Evolutionary conservation across 345 rosid species (phyloP), one percentile per base, ranked within the genome.

Genomic region (Combretum micranthum): DNA sequence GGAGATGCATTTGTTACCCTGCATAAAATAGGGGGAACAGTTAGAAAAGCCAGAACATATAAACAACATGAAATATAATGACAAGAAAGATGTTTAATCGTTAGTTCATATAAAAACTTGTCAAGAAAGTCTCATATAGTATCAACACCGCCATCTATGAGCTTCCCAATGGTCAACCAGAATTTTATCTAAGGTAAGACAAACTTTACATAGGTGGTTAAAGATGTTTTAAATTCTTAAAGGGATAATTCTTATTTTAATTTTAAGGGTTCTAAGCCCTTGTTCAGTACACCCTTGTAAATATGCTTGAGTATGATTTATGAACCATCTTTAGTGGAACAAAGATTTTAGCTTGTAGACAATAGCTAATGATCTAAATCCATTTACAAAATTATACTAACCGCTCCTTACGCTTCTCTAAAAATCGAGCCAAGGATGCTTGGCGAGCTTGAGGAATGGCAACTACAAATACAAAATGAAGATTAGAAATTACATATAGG

Each of bases 401-500:
- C 99, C 97, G 83, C 71, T 87, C 94, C 76, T 85, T 93, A 69
- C 99, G 94, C 79, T 87, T 89, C 87, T 89, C 97, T 77, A 93
- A 77, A 73, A 93, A 93, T 48, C 91, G 73, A 72, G 97, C 99
- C 80, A 93, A 70, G 14, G 99, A 93, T 42, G 96, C 99, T 80
- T 93, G 76, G 12, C 96, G 88, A 61, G 91, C 91, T 75, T 85
- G 97, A 22, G 99, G 97, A 54, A 89, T 81, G 67, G 63, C 57
- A 20, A 57, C 69, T 64, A 57, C 50, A 18, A 57, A 44, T 17
- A 25, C 18, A 57, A 22, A 56, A 18, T 14, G 25, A 47, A 39
- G 19, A 47, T 14, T 45, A 21, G 20, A 12, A 0, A 2, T 57
- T 23, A 46, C 42, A 18, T 60, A 51, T 49, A 45, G n/a, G 50